Percentiles rank a stretch among this genome's conserved stretches.
Conservation (phyloP, 2,329 filamentous ascomycete species). For the Westerdykella sp. region DNA sequence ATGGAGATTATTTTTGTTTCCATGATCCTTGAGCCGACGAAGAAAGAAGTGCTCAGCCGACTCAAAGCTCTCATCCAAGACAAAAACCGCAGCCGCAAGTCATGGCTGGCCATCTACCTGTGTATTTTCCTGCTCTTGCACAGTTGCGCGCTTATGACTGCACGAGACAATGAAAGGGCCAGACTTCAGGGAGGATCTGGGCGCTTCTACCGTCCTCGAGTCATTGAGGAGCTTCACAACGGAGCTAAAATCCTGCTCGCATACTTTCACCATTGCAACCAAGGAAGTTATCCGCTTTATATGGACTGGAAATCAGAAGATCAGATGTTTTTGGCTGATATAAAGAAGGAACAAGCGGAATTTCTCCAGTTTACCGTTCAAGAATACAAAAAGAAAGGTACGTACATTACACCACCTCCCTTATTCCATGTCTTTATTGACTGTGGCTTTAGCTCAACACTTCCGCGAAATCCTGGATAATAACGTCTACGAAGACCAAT, state of each 20-base stretch:
- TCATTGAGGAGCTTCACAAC: slow-evolving; percentile 3
- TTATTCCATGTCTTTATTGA: background rate
- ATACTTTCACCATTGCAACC: slow-evolving; percentile 4
- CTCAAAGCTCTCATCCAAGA: slow-evolving; percentile 1
- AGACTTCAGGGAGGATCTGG: background rate
- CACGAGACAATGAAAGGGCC: slow-evolving; percentile 1
- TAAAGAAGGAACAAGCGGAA: slow-evolving; percentile 1
- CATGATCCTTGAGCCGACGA: slow-evolving; percentile 1
- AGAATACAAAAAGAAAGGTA: slow-evolving; percentile 1
- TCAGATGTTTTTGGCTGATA: background rate
- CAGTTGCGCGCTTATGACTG: slow-evolving; percentile 3
- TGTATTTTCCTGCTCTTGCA: slow-evolving; percentile 2
- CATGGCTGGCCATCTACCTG: slow-evolving; percentile 3
- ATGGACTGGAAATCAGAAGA: slow-evolving; percentile 4
- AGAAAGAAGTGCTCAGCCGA: slow-evolving; percentile 1
- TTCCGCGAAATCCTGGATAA: slow-evolving; percentile 1
- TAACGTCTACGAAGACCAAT: slow-evolving; percentile 1
- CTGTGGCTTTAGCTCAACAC: background rate
- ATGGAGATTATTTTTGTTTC: slow-evolving; percentile 3
- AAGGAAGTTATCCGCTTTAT: slow-evolving; percentile 2
- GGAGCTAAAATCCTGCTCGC: slow-evolving; percentile 3
- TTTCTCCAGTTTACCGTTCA: slow-evolving; percentile 1
- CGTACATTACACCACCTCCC: background rate
- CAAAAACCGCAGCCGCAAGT: background rate
- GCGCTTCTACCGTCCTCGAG: slow-evolving; percentile 1